Base-by-base conservation (phyloP, 2,329 filamentous ascomycete genomes). In the Ophioceras dolichostomum region DNA sequence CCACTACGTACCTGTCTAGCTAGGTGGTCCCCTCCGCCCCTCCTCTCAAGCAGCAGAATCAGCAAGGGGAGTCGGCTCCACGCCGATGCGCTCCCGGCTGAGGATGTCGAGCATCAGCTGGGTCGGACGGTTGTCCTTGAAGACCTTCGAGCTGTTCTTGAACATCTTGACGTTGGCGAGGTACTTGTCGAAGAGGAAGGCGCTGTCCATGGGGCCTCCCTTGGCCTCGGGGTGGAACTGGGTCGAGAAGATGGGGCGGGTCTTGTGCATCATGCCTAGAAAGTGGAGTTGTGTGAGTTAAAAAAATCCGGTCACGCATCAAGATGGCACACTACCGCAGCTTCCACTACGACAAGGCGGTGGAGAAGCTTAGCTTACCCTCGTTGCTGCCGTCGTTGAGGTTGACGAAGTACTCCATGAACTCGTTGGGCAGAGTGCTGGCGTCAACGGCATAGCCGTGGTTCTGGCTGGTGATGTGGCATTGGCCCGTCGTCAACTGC, bases 171-270 rank as follows among this genome's bases (percentile, higher is more conserved):
- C 87, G 52, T 82, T 89, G 58, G 94, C 78, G 32, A 96, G 67
- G 65, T 96, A 98, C 67, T 85, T 86, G 63, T 98, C 91, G 54
- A 98, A 98, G 42, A 98, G 73, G 64, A 94, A 96, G 2, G 85
- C 79, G 45, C 85, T 93, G 68, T 98, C 91, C 64, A 94, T 83
- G 38, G 91, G 91, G 38, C 91, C 91, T 43, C 91, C 91, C 71
- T 94, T 94, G 49, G 91, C 91, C 65, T 98, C 91, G 13, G 91
- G 91, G 58, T 98, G 91, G 78, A 98, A 98, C 63, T 98, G 91
- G 18, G 88, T 94, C 45, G 84, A 89, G 73, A 98, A 96, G 58
- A 98, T 98, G 44, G 91, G 91, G 26, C 89, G 84, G 41, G 83
- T 83, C 64, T 83, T 87, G 73, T 98, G 91, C 58, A 95, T 87